Base-by-base conservation (phyloP, 768 basidiomycete species). In the Wakefieldia striispora region DNA sequence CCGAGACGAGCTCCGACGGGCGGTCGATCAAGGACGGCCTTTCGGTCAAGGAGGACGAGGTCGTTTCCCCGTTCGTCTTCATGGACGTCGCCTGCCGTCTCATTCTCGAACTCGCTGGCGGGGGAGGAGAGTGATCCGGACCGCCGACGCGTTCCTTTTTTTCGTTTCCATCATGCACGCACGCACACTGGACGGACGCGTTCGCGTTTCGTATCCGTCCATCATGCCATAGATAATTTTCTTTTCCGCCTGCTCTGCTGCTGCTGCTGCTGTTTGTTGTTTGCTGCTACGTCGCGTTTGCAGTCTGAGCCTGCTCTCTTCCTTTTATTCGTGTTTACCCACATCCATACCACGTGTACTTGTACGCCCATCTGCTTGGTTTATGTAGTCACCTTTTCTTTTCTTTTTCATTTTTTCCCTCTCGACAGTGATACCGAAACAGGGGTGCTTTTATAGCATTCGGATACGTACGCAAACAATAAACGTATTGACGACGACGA, bases 61-160 rank as follows among this genome's bases (percentile, higher is more conserved):
- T 89, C 17, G 78, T 88, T 21, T 84, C 83, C 45, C 97, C 97
- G 11, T 98, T 92, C 70, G 82, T 97, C 53, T 99, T 99, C 69
- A 88, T 98, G 81, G 95, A 99, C 68, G 84, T 95, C 26, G 92
- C 97, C 6, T 97, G 93, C 67, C 75, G 86, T 57, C 76, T 98
- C 61, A 98, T 98, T 60, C 78, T 97, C 41, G 94, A 97, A 73
- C 77, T 98, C 56, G 95, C 95, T 21, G 89, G 89, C 49, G 80
- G 78, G 46, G 75, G 74, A 44, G 75, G 74, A 44, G 74, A 76
- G 33, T 76, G 46, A 62, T 24, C 39, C n/a, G 20, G 14, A 33
- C 33, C 3, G 24, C 7, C 9, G 8, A 26, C 29, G 3, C 23
- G 11, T 27, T 11, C 8, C 29, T 29, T 29, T 24, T 9, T 29